A percentile compares a stretch with the other conserved stretches of the same genome.
Conservation (phyloP, 768 basidiomycete species). For the Asterophora parasitica region DNA sequence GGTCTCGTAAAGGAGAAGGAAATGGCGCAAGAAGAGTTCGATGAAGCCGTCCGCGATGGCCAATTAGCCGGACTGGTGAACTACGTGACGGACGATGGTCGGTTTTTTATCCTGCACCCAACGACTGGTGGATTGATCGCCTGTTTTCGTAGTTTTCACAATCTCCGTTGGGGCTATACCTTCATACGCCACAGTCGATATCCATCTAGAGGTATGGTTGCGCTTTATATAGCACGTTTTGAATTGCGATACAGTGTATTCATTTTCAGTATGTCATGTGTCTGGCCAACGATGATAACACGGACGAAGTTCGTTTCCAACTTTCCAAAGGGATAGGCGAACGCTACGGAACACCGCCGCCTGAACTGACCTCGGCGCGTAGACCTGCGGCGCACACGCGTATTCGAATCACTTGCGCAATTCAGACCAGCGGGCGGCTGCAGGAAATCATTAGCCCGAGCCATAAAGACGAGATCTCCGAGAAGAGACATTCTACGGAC, state of each 20-base stretch:
- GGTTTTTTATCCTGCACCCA: conserved; percentile 15
- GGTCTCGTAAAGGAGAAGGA: conserved; percentile 48
- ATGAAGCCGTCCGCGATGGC: conserved; percentile 35
- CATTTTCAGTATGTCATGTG: conserved; percentile 58
- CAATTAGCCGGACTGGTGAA: conserved; percentile 41
- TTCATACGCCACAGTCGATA: conserved; percentile 32
- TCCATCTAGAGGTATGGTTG: conserved; percentile 37
- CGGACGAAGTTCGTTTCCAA: conserved; percentile 48
- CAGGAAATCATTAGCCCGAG: conserved; percentile 37
- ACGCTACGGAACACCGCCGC: conserved; percentile 48
- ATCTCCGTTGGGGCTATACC: conserved; percentile 55
- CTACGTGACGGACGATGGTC: conserved; percentile 49
- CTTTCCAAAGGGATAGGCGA: conserved; percentile 46
- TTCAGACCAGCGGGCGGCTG: conserved; percentile 47
- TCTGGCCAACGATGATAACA: conserved; percentile 44
- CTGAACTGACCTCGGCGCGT: conserved; percentile 27
- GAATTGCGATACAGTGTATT: not conserved
- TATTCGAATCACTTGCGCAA: conserved; percentile 36
- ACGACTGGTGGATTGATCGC: not conserved
- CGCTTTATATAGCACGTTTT: not conserved
- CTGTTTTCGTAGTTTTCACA: conserved; percentile 40
- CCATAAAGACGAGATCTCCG: conserved; percentile 30
- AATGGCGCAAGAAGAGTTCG: conserved; percentile 35
- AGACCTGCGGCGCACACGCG: conserved; percentile 27
- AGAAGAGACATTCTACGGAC: conserved; percentile 30